These are phyloP conservation scores for Ilex asprella DNA, from an alignment of 257 asterid species.

Conservation along the genomic window DNA sequence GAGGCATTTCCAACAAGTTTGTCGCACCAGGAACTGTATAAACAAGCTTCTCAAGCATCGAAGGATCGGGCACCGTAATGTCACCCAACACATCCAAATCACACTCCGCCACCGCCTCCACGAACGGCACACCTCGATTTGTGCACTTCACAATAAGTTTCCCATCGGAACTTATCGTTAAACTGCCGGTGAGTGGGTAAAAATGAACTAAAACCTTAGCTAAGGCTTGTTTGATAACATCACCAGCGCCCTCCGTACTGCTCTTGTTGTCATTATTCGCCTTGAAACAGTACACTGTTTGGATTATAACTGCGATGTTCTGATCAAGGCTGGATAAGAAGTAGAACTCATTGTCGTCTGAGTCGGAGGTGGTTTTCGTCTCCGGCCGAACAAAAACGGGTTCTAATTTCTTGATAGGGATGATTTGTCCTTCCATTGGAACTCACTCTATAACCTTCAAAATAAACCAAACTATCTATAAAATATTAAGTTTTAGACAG, in stretches of 20 bases:
- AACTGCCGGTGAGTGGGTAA: background rate
- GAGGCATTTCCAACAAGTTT: slow-evolving; percentile 18
- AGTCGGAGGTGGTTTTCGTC: too few species aligned
- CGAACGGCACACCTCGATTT: slow-evolving; percentile 7
- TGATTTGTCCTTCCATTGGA: too few species aligned
- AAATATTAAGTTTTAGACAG: too few species aligned
- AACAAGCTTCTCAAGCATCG: slow-evolving; percentile 10
- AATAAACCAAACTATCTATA: too few species aligned
- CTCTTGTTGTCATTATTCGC: background rate
- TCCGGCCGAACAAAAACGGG: too few species aligned
- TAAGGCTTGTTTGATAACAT: background rate
- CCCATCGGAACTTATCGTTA: slow-evolving; percentile 1
- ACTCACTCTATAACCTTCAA: too few species aligned
- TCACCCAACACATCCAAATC: slow-evolving; percentile 12
- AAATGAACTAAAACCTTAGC: slow-evolving; percentile 1
- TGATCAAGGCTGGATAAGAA: background rate
- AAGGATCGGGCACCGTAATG: slow-evolving; percentile 12
- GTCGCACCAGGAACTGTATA: slow-evolving; percentile 9
- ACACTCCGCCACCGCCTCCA: slow-evolving; percentile 13
- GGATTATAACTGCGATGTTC: background rate
- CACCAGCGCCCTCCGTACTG: background rate
- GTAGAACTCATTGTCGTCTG: background rate
- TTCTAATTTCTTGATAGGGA: too few species aligned
- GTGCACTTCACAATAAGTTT: slow-evolving; percentile 18
- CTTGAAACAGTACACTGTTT: background rate